Base-by-base conservation (phyloP, 306 rosid species). In the Cyclanthera cordifolia region DNA sequence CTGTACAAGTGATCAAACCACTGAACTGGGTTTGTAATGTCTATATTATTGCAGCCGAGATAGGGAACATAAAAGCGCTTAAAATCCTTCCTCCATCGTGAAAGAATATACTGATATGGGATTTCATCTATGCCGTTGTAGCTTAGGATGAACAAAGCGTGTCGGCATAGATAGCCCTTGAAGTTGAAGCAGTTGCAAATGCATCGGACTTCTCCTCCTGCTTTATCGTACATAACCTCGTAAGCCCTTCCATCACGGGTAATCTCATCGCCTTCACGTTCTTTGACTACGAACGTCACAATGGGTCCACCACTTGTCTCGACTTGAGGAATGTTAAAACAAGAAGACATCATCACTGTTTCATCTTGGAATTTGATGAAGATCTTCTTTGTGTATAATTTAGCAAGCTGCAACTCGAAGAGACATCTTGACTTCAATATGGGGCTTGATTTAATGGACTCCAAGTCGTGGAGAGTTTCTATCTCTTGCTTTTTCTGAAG, bases 21-120 rank as follows among this genome's bases (percentile, higher is more conserved):
- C 85, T 89, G 96, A 82, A 89, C 88, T 15, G 95, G 91, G 79
- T 93, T 89, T 72, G 83, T 78, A 65, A 84, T 79, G 86, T 93
- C 98, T 28, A 87, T 85, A 73, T 73, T 81, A 70, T 89, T 80
- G 20, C 80, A 79, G 72, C 87, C 79, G 60, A 87, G 80, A 67
- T 84, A 82, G 25, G 95, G 88, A 52, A 80, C 90, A 74, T 89
- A 89, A 60, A 89, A 67, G 14, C 95, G 90, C 80, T 77, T 85
- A 69, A 80, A 84, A 80, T 89, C 98, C 85, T 84, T 93, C 87
- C 94, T 93, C 98, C 98, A 89, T 46, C 96, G 82, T 8, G 87
- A 66, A 69, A 89, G 76, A 61, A 93, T 85, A 76, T 89, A 89
- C 53, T 87, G 98, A 76, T 80, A 80, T 1, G 98, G 98, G 63